Evolutionary conservation across 129 eudicot species (phyloP), one percentile per base, ranked within the genome.

Genomic region (Ambrosia artemisiifolia): DNA sequence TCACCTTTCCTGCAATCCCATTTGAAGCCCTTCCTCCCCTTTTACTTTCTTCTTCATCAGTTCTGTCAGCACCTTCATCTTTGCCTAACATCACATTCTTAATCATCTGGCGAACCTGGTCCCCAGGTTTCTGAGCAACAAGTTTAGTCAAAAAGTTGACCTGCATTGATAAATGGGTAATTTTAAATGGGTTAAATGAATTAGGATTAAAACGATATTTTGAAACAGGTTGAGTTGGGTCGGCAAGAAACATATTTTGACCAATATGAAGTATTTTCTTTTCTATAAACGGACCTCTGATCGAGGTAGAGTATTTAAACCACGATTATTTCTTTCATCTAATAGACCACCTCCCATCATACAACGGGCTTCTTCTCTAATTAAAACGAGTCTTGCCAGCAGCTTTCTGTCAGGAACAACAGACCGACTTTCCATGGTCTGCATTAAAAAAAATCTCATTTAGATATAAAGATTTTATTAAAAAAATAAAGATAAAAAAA

Each of bases 341-440:
- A 94, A 83, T 68, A 94, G 80, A 77, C 98, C 98, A 79, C 98
- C 96, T 64, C 98, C 98, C 97, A 94, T 88, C 98, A 94, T 94
- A 80, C 86, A 82, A 61, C 98, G 87, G 68, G 98, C 96, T 80
- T 94, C 98, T 83, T 94, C 98, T 94, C 97, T 88, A 61, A 94
- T 94, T 69, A 90, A 86, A 75, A 94, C 98, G 13, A 94, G 95
- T 75, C 98, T 85, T 42, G 98, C 97, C 78, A 94, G 85, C 64
- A 94, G 83, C 86, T 94, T 94, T 71, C 98, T 65, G 65, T 94
- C 98, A 17, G 97, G 98, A 74, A 94, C 86, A 70, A 84, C 88
- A 5, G 95, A 86, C 4, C 97, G 88, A 38, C 86, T 79, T 81
- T 94, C 98, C 98, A 94, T 94, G 11, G 96, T 87, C 98, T 94